Conservation (phyloP, 257 asterid genomes). For the Capsicum rhomboideum region DNA sequence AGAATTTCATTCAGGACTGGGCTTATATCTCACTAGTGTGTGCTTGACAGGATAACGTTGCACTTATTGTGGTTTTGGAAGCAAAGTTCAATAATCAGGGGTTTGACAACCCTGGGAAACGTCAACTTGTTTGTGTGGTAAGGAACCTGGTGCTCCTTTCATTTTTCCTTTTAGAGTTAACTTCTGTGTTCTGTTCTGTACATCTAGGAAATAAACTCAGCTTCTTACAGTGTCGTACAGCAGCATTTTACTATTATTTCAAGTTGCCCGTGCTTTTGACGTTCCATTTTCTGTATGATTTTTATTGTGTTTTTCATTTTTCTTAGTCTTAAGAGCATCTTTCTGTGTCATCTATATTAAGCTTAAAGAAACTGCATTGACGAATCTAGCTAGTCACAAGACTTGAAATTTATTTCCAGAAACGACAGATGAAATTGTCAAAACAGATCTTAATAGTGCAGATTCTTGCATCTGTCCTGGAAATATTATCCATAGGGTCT, state of each 20-base stretch:
- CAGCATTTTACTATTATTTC: not conserved
- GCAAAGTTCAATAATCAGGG: constrained; percentile 83
- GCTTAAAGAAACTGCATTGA: not conserved
- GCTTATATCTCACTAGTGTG: not conserved
- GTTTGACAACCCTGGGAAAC: constrained; percentile 70
- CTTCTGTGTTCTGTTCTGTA: not conserved
- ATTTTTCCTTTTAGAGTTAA: not conserved
- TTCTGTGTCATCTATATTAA: not conserved
- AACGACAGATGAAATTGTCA: not conserved
- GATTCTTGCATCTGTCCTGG: not conserved
- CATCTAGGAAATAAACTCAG: not conserved
- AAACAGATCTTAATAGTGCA: not conserved
- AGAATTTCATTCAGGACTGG: not conserved
- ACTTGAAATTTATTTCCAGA: not conserved
- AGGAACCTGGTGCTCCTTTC: constrained; percentile 13
- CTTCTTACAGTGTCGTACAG: not conserved
- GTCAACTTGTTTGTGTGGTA: constrained; percentile 98
- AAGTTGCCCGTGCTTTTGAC: not conserved
- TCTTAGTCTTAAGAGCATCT: not conserved
- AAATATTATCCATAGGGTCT: not conserved
- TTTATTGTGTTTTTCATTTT: not conserved
- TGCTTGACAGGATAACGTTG: constrained; percentile 69
- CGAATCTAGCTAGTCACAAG: not conserved
- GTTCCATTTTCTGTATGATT: not conserved
- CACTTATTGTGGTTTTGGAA: constrained; percentile 85